Evolutionary conservation across 257 asterid species (phyloP).

Genomic region (Przewalskia tangutica): DNA sequence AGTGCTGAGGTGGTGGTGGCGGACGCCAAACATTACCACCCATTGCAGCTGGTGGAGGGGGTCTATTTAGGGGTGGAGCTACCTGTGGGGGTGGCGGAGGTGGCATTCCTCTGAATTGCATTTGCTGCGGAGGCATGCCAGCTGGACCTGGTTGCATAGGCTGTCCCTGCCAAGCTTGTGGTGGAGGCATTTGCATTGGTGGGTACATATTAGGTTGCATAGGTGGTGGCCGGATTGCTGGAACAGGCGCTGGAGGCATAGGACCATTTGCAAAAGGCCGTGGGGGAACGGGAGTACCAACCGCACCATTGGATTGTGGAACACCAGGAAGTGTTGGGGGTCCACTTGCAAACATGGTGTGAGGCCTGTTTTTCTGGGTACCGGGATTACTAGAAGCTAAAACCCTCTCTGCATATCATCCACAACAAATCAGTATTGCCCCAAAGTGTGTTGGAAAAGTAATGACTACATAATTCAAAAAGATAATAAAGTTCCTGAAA

Average conservation of each 20-base stretch:
- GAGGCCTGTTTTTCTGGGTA: constrained; percentile 72
- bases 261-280: constrained; percentile 64
- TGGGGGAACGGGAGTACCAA: constrained; percentile 50
- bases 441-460: neutral
- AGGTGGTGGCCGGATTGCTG: constrained; percentile 53
- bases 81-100: constrained; percentile 70
- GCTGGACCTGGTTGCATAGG: constrained; percentile 43
- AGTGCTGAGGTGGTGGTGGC: neutral
- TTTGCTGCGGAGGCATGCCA: constrained; percentile 43
- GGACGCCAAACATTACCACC: constrained; percentile 7
- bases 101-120: constrained; percentile 68
- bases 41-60: constrained; percentile 74
- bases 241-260: constrained; percentile 56
- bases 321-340: constrained; percentile 55
- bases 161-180: constrained; percentile 69
- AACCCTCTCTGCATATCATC: constrained; percentile 59
- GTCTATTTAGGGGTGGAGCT: constrained; percentile 38
- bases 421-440: neutral
- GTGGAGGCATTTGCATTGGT: constrained; percentile 54
- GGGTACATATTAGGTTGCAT: constrained; percentile 32
- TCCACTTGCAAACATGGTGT: constrained; percentile 92
- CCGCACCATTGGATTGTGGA: constrained; percentile 47
- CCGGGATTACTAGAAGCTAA: constrained; percentile 90
- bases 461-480: neutral
- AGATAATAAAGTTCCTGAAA: neutral